A percentile compares a stretch with the other conserved stretches of the same genome.
Conservation (phyloP, 495 filamentous ascomycete genomes). For the Pseudevernia furfuracea region DNA sequence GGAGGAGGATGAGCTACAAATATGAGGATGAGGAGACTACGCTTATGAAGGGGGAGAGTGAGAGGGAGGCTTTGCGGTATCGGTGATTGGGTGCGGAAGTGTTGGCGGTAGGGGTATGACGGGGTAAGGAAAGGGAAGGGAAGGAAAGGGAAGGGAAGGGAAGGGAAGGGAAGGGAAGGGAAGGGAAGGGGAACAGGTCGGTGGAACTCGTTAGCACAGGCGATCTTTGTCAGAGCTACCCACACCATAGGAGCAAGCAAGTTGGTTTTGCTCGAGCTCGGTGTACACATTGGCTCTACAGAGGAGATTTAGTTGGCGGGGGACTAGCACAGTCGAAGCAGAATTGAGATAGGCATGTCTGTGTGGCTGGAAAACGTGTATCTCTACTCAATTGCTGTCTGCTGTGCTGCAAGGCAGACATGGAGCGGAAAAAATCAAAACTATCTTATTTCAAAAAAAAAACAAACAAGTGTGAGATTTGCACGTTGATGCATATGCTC, state of each 20-base stretch:
- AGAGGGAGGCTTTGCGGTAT: conserved; percentile 35
- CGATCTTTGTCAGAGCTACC: neutral
- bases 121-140: neutral
- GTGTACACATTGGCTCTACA: neutral
- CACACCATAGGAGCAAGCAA: neutral
- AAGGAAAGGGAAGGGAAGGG: neutral
- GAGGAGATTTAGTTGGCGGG: neutral
- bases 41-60: conserved; percentile 40
- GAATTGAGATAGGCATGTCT: conserved; percentile 5
- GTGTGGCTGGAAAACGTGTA: neutral
- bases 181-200: neutral
- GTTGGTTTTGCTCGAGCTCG: neutral
- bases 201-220: neutral
- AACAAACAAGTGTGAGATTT: no score
- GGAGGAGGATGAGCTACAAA: conserved; percentile 48
- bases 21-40: conserved; percentile 52
- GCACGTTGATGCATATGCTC: no score
- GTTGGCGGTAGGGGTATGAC: no score
- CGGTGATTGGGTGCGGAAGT: conserved; percentile 23
- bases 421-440: neutral
- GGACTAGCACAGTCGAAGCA: neutral
- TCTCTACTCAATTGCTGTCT: neutral
- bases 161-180: neutral
- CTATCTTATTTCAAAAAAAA: neutral
- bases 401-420: neutral